Conservation (phyloP, 2,329 filamentous ascomycete genomes). For the Orbilia oligospora region DNA sequence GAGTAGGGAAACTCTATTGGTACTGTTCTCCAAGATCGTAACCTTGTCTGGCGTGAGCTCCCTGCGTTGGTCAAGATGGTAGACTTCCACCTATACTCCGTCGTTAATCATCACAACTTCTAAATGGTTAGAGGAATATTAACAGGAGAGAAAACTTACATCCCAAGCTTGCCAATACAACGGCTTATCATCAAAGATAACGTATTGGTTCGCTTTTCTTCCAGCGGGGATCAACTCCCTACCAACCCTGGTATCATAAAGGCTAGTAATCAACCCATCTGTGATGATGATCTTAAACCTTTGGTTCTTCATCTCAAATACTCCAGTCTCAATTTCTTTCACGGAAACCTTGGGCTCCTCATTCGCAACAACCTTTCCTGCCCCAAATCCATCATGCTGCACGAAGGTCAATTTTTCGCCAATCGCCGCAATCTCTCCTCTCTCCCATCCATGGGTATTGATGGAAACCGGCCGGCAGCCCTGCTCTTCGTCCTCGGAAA, state of each 20-base stretch:
- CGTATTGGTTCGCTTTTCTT: constrained; percentile 87
- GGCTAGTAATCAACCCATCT: constrained; percentile 83
- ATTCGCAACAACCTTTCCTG: constrained; percentile 38
- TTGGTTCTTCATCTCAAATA: constrained; percentile 84
- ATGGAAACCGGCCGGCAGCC: constrained; percentile 74
- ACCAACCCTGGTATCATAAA: constrained; percentile 80
- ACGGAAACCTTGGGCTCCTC: constrained; percentile 70
- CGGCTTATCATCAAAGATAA: constrained; percentile 92
- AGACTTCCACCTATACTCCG: constrained; percentile 91
- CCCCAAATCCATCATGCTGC: constrained; percentile 55
- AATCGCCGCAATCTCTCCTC: constrained; percentile 80
- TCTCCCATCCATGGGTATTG: constrained; percentile 90
- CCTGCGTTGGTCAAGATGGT: constrained; percentile 87
- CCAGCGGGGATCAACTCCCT: constrained; percentile 83
- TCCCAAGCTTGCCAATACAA: constrained; percentile 63
- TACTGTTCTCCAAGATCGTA: constrained; percentile 78
- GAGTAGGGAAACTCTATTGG: constrained; percentile 83
- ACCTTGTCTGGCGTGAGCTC: constrained; percentile 80
- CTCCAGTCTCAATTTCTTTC: constrained; percentile 71
- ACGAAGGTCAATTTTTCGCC: constrained; percentile 47
- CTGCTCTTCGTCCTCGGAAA: constrained; percentile 70
- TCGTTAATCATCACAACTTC: constrained; percentile 66
- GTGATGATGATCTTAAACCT: constrained; percentile 81
- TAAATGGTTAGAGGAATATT: constrained; percentile 83
- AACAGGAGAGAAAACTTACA: constrained; percentile 49